These are phyloP conservation scores for Dalbergia oliveri DNA, from an alignment of 306 rosid species.

Conservation along the genomic window DNA sequence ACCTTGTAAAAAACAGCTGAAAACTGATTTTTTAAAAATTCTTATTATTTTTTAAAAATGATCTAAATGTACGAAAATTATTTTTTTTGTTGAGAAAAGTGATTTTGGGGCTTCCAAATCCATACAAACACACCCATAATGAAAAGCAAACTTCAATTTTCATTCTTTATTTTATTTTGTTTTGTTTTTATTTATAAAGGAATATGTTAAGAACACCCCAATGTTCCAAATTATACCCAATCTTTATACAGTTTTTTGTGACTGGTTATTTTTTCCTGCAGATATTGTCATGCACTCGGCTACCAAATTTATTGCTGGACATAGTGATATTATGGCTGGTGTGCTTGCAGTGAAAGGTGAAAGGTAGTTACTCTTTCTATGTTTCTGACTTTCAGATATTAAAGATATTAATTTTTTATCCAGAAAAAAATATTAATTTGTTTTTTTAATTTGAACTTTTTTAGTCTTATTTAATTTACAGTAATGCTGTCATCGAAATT, in stretches of 20 bases:
- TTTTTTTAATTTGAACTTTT: constrained; percentile 23
- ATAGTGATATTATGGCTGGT: constrained; percentile 94
- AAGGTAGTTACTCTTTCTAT: constrained; percentile 61
- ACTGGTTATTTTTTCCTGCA: constrained; percentile 45
- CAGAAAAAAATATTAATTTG: not conserved
- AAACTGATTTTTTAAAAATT: too few relatives aligned
- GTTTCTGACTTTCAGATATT: constrained; percentile 35
- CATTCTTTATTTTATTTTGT: not conserved
- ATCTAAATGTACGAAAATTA: too few relatives aligned
- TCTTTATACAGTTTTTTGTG: not conserved
- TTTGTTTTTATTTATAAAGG: not conserved
- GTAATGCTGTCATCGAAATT: constrained; percentile 5
- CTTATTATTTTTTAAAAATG: too few relatives aligned
- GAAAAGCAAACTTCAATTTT: constrained; percentile 25
- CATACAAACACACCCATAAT: not conserved
- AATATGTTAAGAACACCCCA: not conserved
- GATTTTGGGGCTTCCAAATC: too few relatives aligned
- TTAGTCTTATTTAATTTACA: constrained; percentile 20
- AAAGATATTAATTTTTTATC: not conserved
- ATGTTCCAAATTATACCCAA: constrained; percentile 1
- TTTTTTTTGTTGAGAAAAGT: too few relatives aligned
- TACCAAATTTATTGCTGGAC: constrained; percentile 93
- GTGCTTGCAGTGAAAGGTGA: constrained; percentile 89
- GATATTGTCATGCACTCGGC: constrained; percentile 96
- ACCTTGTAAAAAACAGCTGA: too few relatives aligned